phyloP scores from a whole-genome alignment of 2,329 filamentous ascomycete genomes.

The Alternaria viburni region DNA sequence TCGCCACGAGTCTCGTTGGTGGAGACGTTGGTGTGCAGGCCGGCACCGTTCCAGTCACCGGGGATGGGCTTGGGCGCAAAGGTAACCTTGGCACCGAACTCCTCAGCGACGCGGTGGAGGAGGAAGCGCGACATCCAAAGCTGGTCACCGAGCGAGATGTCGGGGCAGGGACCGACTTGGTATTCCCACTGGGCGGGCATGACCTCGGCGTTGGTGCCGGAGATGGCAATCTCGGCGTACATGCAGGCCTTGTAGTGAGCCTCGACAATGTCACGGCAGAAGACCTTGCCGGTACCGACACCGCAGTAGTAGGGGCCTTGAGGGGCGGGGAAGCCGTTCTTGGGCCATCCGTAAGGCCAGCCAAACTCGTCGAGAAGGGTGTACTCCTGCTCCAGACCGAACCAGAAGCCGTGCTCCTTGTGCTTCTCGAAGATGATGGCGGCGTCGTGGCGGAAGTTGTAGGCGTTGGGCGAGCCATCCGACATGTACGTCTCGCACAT shows the following conservation, averaged over 20 bases:
- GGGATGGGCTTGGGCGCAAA: constrained; percentile 95
- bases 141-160: constrained; percentile 91
- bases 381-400: constrained; percentile 98
- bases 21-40: constrained; percentile 93
- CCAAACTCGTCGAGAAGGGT: constrained; percentile 85
- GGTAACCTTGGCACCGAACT: constrained; percentile 95
- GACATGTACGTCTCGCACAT: constrained; percentile 93
- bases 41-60: constrained; percentile 96
- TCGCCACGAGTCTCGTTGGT: constrained; percentile 86
- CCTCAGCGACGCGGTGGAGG: constrained; percentile 89
- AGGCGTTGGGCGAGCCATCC: constrained; percentile 96
- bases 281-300: constrained; percentile 96
- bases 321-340: constrained; percentile 86
- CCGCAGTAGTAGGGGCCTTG: constrained; percentile 98
- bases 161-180: constrained; percentile 89
- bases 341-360: constrained; percentile 91
- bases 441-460: constrained; percentile 95
- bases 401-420: constrained; percentile 87
- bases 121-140: constrained; percentile 94
- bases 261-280: constrained; percentile 97
- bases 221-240: constrained; percentile 90
- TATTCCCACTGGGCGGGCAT: constrained; percentile 99
- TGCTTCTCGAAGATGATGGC: constrained; percentile 89
- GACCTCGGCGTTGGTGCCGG: constrained; percentile 98
- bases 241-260: constrained; percentile 90